These are phyloP conservation scores for Phylloporus scabripes DNA, from an alignment of 768 basidiomycete genomes.

Conservation along the genomic window DNA sequence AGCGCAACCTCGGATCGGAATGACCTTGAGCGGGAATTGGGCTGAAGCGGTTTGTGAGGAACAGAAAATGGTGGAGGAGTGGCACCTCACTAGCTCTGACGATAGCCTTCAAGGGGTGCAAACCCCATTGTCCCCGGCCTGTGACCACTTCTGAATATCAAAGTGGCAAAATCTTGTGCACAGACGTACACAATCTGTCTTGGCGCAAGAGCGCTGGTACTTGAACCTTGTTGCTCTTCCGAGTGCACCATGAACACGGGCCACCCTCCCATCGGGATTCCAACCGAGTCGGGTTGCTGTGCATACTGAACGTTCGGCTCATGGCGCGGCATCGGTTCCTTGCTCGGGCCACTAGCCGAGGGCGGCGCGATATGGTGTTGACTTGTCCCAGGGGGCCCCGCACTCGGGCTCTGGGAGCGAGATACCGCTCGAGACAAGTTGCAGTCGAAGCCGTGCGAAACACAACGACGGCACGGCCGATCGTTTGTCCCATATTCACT, in stretches of 20 bases:
- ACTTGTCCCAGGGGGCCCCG: slow-evolving; percentile 2
- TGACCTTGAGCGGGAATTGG: slow-evolving; percentile 1
- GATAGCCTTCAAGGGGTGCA: slow-evolving; percentile 1
- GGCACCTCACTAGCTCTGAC: slow-evolving; percentile 13
- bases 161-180: background rate
- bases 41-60: slow-evolving; percentile 10
- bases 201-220: background rate
- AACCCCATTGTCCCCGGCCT: slow-evolving; percentile 8
- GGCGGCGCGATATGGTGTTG: slow-evolving; percentile 2
- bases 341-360: slow-evolving; percentile 4
- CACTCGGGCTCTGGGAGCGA: slow-evolving; percentile 22
- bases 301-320: slow-evolving; percentile 1
- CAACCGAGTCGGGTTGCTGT: slow-evolving; percentile 6
- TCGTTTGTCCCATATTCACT: slow-evolving; percentile 11
- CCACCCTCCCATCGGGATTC: slow-evolving; percentile 3
- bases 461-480: slow-evolving; percentile 22
- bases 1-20: background rate
- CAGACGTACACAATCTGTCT: slow-evolving; percentile 13
- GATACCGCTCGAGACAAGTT: slow-evolving; percentile 4
- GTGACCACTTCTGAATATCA: background rate
- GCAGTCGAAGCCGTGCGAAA: slow-evolving; percentile 9
- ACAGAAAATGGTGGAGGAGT: background rate
- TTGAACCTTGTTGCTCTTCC: slow-evolving; percentile 7
- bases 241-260: background rate
- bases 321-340: slow-evolving; percentile 5